These are phyloP conservation scores for Tolypocladium inflatum DNA, from an alignment of 2,329 filamentous ascomycete genomes.

Conservation along the genomic window DNA sequence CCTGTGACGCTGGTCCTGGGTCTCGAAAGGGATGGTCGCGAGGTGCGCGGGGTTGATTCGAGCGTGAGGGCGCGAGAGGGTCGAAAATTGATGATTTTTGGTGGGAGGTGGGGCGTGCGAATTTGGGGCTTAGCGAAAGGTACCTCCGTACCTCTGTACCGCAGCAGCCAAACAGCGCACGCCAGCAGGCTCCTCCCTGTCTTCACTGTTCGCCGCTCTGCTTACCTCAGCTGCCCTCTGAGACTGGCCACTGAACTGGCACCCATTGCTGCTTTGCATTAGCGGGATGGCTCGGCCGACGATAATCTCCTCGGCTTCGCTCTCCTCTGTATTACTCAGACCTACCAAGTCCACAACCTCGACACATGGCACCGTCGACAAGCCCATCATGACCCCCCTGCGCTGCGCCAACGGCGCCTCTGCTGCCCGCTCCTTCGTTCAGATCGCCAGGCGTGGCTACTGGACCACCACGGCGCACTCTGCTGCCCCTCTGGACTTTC, in stretches of 20 bases:
- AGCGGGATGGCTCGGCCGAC: slow-evolving; percentile 1
- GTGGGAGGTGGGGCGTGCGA: slow-evolving; percentile 30
- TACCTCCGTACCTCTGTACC: background rate
- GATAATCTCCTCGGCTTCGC: background rate
- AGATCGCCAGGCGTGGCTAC: slow-evolving; percentile 27
- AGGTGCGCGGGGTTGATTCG: slow-evolving; percentile 26
- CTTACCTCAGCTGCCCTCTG: slow-evolving; percentile 1
- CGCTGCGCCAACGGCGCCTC: slow-evolving; percentile 30
- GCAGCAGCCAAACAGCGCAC: background rate
- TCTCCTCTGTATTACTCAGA: slow-evolving; percentile 6
- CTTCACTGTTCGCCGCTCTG: background rate
- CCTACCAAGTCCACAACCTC: background rate
- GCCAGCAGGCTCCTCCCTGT: background rate
- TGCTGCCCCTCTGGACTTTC: slow-evolving; percentile 25
- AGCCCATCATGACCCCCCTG: slow-evolving; percentile 20
- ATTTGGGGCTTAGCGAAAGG: slow-evolving; percentile 27
- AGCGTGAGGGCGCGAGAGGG: slow-evolving; percentile 13
- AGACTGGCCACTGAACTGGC: slow-evolving; percentile 1
- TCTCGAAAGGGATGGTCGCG: slow-evolving; percentile 14
- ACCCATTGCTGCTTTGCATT: background rate
- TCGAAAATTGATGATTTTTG: slow-evolving; percentile 32
- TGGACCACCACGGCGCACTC: slow-evolving; percentile 14
- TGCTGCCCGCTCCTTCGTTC: slow-evolving; percentile 29
- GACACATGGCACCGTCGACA: slow-evolving; percentile 1
- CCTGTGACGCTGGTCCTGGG: slow-evolving; percentile 4